Percentiles rank a stretch among this genome's conserved stretches.
These are phyloP conservation scores for Hypsizygus marmoreus DNA, from an alignment of 768 basidiomycete species.

Conservation along the genomic window DNA sequence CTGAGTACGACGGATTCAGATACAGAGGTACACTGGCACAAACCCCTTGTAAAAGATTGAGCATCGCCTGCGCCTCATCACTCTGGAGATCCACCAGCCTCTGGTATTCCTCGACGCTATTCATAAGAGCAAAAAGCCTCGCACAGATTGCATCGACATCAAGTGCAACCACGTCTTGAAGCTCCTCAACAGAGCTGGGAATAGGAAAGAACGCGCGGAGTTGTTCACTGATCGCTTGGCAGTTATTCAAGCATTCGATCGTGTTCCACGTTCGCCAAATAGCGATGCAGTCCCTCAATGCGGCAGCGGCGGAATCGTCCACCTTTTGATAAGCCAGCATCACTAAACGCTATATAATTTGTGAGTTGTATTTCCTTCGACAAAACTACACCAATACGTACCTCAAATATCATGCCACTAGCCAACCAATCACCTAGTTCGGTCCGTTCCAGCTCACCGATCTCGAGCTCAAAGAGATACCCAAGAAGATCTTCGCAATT, in stretches of 20 bases:
- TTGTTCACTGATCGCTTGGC: conserved; percentile 1
- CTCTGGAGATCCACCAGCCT: conserved; percentile 6
- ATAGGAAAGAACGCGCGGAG: conserved; percentile 7
- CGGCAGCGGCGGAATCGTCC: conserved; percentile 1
- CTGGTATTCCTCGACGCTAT: background rate
- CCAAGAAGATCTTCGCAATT: conserved; percentile 5
- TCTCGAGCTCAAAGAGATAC: conserved; percentile 5
- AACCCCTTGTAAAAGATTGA: conserved; percentile 15
- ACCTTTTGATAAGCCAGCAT: conserved; percentile 7
- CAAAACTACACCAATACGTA: too few relatives aligned
- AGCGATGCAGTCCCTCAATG: background rate
- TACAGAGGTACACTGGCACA: background rate
- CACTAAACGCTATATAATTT: conserved; percentile 7
- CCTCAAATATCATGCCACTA: conserved; percentile 2
- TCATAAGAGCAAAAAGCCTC: conserved; percentile 5
- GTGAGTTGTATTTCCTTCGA: too few relatives aligned
- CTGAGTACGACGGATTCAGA: background rate
- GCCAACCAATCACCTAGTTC: conserved; percentile 8
- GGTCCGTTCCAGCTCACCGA: background rate
- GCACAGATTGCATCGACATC: conserved; percentile 13
- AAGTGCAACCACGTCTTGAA: conserved; percentile 7
- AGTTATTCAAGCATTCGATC: conserved; percentile 1
- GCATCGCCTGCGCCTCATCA: conserved; percentile 10
- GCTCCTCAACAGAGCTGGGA: conserved; percentile 4
- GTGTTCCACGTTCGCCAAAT: conserved; percentile 9